phyloP scores from a whole-genome alignment of 1,284 basidiomycete species.

The Omphalotus olearius region DNA sequence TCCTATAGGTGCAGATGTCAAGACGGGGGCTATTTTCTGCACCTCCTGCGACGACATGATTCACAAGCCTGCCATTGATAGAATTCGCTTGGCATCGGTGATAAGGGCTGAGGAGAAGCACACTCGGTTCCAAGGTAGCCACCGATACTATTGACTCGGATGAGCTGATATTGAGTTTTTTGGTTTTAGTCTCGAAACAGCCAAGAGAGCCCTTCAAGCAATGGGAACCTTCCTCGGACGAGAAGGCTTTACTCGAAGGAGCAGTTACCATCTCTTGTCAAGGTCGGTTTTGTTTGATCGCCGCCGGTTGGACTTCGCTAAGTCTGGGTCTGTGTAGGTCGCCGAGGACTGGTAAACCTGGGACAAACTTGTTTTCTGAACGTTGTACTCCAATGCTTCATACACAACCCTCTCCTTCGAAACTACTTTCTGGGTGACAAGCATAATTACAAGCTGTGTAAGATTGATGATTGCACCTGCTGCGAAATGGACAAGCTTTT shows the following conservation, averaged over 20 bases:
- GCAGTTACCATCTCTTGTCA: constrained; percentile 54
- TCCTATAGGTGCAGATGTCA: constrained; percentile 36
- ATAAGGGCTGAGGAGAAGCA: constrained; percentile 40
- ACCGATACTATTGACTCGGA: not conserved
- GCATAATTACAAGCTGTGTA: constrained; percentile 71
- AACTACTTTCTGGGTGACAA: constrained; percentile 90
- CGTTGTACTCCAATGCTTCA: constrained; percentile 88
- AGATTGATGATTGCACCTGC: constrained; percentile 76
- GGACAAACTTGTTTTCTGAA: constrained; percentile 96
- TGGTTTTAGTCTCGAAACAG: constrained; percentile 30
- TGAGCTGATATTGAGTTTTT: not conserved
- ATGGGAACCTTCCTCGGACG: constrained; percentile 36
- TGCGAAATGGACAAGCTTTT: constrained; percentile 96
- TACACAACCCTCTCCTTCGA: constrained; percentile 88
- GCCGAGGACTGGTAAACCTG: constrained; percentile 86
- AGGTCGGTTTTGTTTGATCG: constrained; percentile 33
- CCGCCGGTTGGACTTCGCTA: constrained; percentile 4
- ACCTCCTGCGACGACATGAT: constrained; percentile 43
- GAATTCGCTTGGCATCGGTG: constrained; percentile 28
- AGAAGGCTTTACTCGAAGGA: constrained; percentile 32
- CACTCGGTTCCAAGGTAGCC: constrained; percentile 34
- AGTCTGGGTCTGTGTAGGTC: constrained; percentile 46
- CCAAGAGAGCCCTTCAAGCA: constrained; percentile 35
- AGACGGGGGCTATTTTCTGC: constrained; percentile 41
- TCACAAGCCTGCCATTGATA: constrained; percentile 34